Evolutionary conservation across 2,329 filamentous ascomycete genomes (phyloP).

Genomic region (Aspergillus fructus): DNA sequence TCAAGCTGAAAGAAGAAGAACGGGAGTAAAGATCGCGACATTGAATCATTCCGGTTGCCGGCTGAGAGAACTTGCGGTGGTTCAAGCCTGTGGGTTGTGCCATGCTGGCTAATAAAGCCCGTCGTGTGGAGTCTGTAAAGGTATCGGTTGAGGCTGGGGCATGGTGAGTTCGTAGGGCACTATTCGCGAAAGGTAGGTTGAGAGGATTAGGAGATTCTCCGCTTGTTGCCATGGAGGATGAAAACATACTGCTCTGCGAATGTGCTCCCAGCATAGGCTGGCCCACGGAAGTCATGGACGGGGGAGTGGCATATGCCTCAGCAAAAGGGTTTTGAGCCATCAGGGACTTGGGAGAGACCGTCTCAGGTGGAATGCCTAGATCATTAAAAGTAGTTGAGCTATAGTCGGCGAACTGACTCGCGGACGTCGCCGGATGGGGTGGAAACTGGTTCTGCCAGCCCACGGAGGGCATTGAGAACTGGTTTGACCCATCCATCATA

Average conservation of each 20-base stretch:
- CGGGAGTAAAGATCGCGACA: constrained; percentile 37
- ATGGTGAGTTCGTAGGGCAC: constrained; percentile 60
- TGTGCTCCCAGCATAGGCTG: constrained; percentile 68
- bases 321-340: constrained; percentile 65
- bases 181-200: constrained; percentile 56
- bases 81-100: constrained; percentile 59
- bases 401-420: constrained; percentile 71
- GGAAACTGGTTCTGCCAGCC: constrained; percentile 71
- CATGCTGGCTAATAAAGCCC: constrained; percentile 61
- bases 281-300: constrained; percentile 72
- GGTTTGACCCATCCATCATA: constrained; percentile 76
- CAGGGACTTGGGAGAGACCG: constrained; percentile 74
- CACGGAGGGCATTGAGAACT: constrained; percentile 54
- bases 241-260: constrained; percentile 53
- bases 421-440: constrained; percentile 64
- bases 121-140: constrained; percentile 65
- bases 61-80: constrained; percentile 60
- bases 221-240: constrained; percentile 44
- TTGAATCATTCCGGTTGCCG: constrained; percentile 51
- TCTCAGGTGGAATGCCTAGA: constrained; percentile 66
- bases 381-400: constrained; percentile 74
- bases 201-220: constrained; percentile 49
- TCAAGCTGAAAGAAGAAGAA: constrained; percentile 30
- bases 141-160: constrained; percentile 63
- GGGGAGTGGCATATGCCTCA: constrained; percentile 76